Conservation (phyloP, 2,329 filamentous ascomycete species). For the Beauveria asiatica region DNA sequence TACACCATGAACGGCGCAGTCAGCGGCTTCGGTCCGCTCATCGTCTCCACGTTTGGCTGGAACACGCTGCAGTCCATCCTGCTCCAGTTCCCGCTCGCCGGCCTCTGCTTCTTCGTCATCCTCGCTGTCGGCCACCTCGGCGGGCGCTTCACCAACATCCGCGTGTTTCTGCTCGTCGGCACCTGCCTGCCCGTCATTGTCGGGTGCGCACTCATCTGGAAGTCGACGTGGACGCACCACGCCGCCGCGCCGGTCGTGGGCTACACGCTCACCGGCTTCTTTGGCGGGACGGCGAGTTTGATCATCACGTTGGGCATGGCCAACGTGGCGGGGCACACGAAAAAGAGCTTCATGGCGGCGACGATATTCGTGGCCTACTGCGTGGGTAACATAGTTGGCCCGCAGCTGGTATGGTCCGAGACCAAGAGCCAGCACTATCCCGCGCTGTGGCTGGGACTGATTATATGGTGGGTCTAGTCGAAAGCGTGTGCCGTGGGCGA, state of each 20-base stretch:
- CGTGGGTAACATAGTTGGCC: constrained; percentile 67
- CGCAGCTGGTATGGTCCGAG: constrained; percentile 60
- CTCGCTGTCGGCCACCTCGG: constrained; percentile 57
- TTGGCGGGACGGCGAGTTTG: constrained; percentile 59
- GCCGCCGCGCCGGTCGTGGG: constrained; percentile 60
- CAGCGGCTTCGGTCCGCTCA: constrained; percentile 61
- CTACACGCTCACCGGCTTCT: constrained; percentile 65
- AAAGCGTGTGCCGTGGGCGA: no score
- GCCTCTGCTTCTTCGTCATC: constrained; percentile 58
- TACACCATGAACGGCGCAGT: constrained; percentile 67
- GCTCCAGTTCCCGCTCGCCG: constrained; percentile 67
- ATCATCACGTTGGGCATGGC: constrained; percentile 45
- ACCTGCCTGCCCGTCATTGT: constrained; percentile 68
- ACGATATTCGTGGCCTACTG: constrained; percentile 70
- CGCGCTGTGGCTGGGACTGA: constrained; percentile 60
- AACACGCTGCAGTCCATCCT: constrained; percentile 56
- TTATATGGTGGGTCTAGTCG: constrained; percentile 38
- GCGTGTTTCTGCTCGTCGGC: constrained; percentile 54
- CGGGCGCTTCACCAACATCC: constrained; percentile 50
- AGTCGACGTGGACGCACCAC: constrained; percentile 52
- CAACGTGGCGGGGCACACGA: constrained; percentile 68
- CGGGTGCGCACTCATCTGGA: constrained; percentile 69
- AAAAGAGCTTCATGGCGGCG: constrained; percentile 69
- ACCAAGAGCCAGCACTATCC: constrained; percentile 61
- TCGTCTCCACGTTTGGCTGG: constrained; percentile 64